Base-by-base conservation (phyloP, 2,329 filamentous ascomycete genomes). In the Cryphonectria naterciae region DNA sequence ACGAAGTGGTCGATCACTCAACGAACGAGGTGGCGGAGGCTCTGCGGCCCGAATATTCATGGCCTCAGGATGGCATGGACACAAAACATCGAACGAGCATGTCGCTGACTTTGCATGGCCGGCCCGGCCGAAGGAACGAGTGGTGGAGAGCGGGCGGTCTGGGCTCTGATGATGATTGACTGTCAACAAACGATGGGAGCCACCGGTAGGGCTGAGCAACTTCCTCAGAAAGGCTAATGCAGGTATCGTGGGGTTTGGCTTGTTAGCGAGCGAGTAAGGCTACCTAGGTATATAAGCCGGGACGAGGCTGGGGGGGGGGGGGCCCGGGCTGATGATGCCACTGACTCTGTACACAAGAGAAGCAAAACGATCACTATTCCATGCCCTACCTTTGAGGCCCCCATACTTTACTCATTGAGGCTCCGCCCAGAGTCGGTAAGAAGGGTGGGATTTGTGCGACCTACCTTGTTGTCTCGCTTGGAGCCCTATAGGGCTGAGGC, bases 61-160 rank as follows among this genome's bases (percentile, higher is more conserved):
- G 61, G 1, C 13, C 35, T 19, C 3, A 15, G 6, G 22, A 11
- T 10, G 2, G 35, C 35, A 35, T 15, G 25, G 41, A 54, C 41
- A 22, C 52, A 43, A 41, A 60, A 67, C n/a, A 25, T 37, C n/a
- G 63, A 56, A 60, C 39, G 68, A 60, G 37, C 41, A 64, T n/a
- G 41, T 43, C 46, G 68, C 68, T 70, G 63, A 70, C 68, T 35
- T 15, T 66, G 54, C 68, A 70, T 54, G 25, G 46, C 35, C 60
- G 25, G 60, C 35, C 19, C 60, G 60, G 60, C 60, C 54, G 54
- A 58, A 58, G 54, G 54, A 58, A 32, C 2, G 5, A 58, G 4
- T 17, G 54, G 25, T 19, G 6, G 25, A 32, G 15, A 5, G 54
- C 54, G 54, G 54, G 54, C 54, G 54, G 54, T 35, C 54, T 58